Base-by-base conservation (phyloP, 2,329 filamentous ascomycete species). In the Aspergillus sp. region DNA sequence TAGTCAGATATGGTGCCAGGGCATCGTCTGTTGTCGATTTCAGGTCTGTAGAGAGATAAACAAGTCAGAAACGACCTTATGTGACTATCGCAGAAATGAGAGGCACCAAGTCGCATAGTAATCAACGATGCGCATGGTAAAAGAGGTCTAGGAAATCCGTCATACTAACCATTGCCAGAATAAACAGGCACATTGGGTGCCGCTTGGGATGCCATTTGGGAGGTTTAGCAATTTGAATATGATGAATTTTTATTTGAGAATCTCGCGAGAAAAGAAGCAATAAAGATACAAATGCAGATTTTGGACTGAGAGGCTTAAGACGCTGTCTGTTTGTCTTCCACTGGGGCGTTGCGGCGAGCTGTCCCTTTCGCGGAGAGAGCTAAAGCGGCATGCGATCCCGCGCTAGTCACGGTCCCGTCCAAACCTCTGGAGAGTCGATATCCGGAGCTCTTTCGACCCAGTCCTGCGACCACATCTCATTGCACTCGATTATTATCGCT, bases 1-100 rank as follows among this genome's bases (percentile, higher is more conserved):
- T 87, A 69, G 88, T 91, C 51, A 98, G 83, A 74, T 97, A 97
- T 71, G 93, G 90, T 46, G 87, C 83, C 47, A 98, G 84, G 45
- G 90, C 89, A 71, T 98, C 93, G 72, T 98, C 93, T 54, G 88
- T 89, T 33, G 90, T 94, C 73, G 93, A 95, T 71, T 97, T 97
- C 52, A 98, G 85, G 66, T 97, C 93, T 95, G 64, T 19, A 19
- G 19, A 10, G 13, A 19, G 19, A 19, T 19, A 19, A 19, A 19
- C 19, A 19, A 19, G 19, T 19, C 4, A 19, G 19, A 19, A 19
- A 19, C 19, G 19, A 19, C 19, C 19, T 19, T 19, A 19, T 19
- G 4, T 19, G 19, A 19, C 4, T 4, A 19, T 19, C 19, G 19
- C 19, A 19, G 19, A 19, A 19, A 19, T 19, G 19, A 19, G 4